Evolutionary conservation across 108 stramenopile species (phyloP), one percentile per base, ranked within the genome.

Genomic region (Fragilaria crotonensis): DNA sequence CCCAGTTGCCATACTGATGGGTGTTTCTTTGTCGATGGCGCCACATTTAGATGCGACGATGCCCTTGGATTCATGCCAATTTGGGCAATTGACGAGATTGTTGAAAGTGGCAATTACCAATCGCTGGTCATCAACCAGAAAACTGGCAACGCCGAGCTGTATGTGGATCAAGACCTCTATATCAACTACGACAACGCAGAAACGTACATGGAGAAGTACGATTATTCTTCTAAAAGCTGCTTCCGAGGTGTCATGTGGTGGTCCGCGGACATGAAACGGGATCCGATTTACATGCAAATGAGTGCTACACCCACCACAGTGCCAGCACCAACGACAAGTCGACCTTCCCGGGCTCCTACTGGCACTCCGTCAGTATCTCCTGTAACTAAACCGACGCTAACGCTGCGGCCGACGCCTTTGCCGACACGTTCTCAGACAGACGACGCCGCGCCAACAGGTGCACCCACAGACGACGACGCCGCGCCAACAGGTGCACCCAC

Each of bases 211-310:
- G 32, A 62, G 20, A 72, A 72, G 47, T 31, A 48, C 2, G 66
- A 72, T 0, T 67, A 67, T 57, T 52, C 73, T 25, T 68, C 70
- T 48, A 70, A 70, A 69, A 67, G 66, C 36, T 72, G 71, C 54
- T 62, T 72, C 17, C 59, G 71, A 57, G 71, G 71, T 52, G 54
- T 60, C 52, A 72, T 72, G 71, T 72, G 71, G 71, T 72, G 71
- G 71, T 65, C 71, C 31, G 27, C 62, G 25, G 71, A 72, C 61
- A 72, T 72, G 71, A 67, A 67, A 32, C 55, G 67, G 29, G 61
- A 51, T 4, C 65, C 59, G 21, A 41, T 41, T 14, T 41, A 11
- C 14, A 41, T 41, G 36, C 11, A 41, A 14, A 41, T 14, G 14
- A 41, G 14, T 41, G 36, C 36, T 41, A 14, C 36, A 11, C 36